phyloP scores from a whole-genome alignment of 352 stramenopile species.

The Phytopythium sindhum region DNA sequence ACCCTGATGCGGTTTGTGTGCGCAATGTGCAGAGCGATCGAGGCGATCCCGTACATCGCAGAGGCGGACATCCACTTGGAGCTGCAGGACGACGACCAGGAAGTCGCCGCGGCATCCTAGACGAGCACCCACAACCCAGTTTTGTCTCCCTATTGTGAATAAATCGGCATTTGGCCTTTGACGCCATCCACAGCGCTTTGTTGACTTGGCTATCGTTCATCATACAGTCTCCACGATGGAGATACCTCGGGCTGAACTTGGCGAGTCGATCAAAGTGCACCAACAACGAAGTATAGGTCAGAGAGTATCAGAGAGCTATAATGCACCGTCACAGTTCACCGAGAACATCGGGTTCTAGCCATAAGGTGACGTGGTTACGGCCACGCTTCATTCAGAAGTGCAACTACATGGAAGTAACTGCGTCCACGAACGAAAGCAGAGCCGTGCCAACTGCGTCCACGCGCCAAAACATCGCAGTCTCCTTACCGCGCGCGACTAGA shows the following conservation, averaged over 20 bases:
- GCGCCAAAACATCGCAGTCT: background rate
- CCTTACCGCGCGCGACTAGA: background rate
- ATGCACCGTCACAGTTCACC: background rate
- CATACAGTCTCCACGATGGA: background rate
- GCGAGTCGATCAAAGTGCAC: too few species aligned
- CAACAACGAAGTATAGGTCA: background rate
- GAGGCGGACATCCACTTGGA: conserved; percentile 85
- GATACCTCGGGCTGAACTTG: too few species aligned
- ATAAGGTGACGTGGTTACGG: background rate
- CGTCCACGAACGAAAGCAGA: background rate
- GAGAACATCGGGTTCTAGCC: background rate
- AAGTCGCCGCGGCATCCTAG: conserved; percentile 7
- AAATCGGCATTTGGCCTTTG: background rate
- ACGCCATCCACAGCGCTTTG: background rate
- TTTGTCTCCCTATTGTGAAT: background rate
- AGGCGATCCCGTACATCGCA: conserved; percentile 72
- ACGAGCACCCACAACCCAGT: background rate
- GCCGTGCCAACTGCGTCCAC: background rate
- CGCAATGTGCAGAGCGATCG: conserved; percentile 48
- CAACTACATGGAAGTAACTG: background rate
- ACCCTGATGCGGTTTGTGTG: background rate
- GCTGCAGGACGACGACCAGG: conserved; percentile 54
- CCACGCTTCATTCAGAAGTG: background rate
- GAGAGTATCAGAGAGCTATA: background rate
- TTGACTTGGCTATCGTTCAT: background rate